A percentile compares a stretch with the other conserved stretches of the same genome.
Evolutionary conservation across 805 yeast species (phyloP).

Genomic region (Clavispora fructus): DNA sequence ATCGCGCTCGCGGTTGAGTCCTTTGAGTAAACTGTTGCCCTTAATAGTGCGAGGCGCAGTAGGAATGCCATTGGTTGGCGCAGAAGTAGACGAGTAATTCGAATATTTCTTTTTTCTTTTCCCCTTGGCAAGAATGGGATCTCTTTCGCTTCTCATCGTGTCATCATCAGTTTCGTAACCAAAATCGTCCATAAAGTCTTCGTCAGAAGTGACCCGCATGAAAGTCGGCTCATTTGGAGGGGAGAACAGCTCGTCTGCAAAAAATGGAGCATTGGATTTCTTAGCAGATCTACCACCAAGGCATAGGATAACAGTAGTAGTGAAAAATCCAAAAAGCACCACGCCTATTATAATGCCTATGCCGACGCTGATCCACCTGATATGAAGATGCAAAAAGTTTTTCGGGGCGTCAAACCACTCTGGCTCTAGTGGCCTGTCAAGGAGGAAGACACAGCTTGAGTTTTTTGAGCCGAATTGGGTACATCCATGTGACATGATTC

Average conservation of each 20-base stretch:
- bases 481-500: conserved; percentile 59
- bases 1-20: conserved; percentile 18
- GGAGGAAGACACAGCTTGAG: conserved; percentile 50
- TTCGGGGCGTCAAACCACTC: conserved; percentile 52
- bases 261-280: not conserved
- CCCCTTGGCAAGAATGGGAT: conserved; percentile 25
- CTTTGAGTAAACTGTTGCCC: conserved; percentile 14
- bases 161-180: conserved; percentile 44
- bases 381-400: conserved; percentile 46
- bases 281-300: conserved; percentile 6
- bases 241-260: conserved; percentile 4
- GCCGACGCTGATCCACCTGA: conserved; percentile 65
- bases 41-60: conserved; percentile 25
- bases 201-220: conserved; percentile 34
- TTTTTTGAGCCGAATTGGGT: conserved; percentile 27
- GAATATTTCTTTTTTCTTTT: conserved; percentile 7
- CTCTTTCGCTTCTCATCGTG: conserved; percentile 25
- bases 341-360: conserved; percentile 64
- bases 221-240: conserved; percentile 23
- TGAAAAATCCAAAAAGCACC: conserved; percentile 27
- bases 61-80: conserved; percentile 8
- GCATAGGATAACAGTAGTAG: conserved; percentile 15
- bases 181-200: conserved; percentile 25
- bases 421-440: conserved; percentile 65
- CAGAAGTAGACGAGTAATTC: not conserved